phyloP scores from a whole-genome alignment of 495 filamentous ascomycete species.

The Penicillium canariense region DNA sequence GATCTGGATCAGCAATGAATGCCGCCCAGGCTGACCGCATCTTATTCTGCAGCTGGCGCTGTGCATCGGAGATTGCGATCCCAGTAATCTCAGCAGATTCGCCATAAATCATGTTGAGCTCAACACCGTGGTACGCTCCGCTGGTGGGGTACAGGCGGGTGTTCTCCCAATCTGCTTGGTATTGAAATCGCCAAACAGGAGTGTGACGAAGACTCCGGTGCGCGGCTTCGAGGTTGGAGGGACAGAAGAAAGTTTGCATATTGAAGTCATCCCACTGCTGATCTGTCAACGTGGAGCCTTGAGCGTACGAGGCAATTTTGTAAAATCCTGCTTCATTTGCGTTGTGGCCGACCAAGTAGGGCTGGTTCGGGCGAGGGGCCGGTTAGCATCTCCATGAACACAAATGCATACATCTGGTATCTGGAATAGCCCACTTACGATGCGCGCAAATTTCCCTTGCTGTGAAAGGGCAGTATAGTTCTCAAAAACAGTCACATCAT shows the following conservation, averaged over 20 bases:
- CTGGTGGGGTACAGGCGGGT: conserved; percentile 41
- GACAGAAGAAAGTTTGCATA: conserved; percentile 46
- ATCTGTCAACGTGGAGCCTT: conserved; percentile 22
- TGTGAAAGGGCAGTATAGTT: conserved; percentile 39
- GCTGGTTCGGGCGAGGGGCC: conserved; percentile 14
- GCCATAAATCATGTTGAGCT: conserved; percentile 51
- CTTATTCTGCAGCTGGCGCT: conserved; percentile 35
- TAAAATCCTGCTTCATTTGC: conserved; percentile 48
- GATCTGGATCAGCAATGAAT: conserved; percentile 48
- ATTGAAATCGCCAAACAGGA: conserved; percentile 52
- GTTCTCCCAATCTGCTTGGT: conserved; percentile 50
- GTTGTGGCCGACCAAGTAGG: conserved; percentile 44
- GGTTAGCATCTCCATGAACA: not conserved
- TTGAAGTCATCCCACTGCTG: conserved; percentile 40
- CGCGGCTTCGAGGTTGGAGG: conserved; percentile 32
- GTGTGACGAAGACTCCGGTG: conserved; percentile 28
- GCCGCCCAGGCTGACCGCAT: conserved; percentile 48
- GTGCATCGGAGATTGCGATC: conserved; percentile 21
- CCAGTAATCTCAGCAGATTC: conserved; percentile 37
- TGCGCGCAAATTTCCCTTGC: conserved; percentile 33
- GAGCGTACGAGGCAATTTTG: conserved; percentile 30
- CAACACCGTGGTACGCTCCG: conserved; percentile 48
- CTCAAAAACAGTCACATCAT: conserved; percentile 45
- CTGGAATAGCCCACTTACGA: conserved; percentile 15
- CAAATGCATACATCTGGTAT: not conserved